These are phyloP conservation scores for Pichia sp. DNA, from an alignment of 1,139 yeast genomes.

Conservation along the genomic window DNA sequence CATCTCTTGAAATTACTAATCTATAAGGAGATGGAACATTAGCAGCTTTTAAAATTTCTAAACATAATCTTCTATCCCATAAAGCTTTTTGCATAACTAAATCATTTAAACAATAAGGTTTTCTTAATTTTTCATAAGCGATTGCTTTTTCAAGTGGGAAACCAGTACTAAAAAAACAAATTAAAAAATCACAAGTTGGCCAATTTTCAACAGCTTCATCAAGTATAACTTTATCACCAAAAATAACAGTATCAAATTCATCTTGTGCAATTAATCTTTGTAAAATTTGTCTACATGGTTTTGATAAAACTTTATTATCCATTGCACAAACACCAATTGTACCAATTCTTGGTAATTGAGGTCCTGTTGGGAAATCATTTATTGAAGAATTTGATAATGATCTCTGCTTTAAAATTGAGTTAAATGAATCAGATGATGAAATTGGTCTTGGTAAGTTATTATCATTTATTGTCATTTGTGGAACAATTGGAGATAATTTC, in stretches of 20 bases:
- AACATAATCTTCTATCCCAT: conserved; percentile 93
- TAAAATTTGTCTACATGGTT: conserved; percentile 89
- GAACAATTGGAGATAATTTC: conserved; percentile 14
- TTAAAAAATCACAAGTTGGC: conserved; percentile 97
- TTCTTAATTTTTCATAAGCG: conserved; percentile 78
- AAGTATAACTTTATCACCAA: conserved; percentile 94
- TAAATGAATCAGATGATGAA: conserved; percentile 13
- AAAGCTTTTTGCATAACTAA: conserved; percentile 83
- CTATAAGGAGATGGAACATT: conserved; percentile 85
- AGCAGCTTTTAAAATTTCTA: conserved; percentile 73
- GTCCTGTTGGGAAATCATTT: conserved; percentile 30
- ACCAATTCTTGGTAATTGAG: conserved; percentile 69
- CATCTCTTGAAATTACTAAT: conserved; percentile 87
- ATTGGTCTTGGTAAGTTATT: conserved; percentile 3
- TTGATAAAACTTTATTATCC: conserved; percentile 94
- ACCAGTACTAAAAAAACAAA: conserved; percentile 90
- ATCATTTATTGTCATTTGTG: neutral
- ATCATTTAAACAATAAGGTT: conserved; percentile 88
- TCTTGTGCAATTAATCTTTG: conserved; percentile 86
- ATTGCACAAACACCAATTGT: conserved; percentile 98
- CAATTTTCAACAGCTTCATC: conserved; percentile 93
- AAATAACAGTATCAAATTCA: conserved; percentile 92
- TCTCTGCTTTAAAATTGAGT: conserved; percentile 25
- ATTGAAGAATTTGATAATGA: conserved; percentile 39
- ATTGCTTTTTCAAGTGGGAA: conserved; percentile 96